These are phyloP conservation scores for Diatrype stigma DNA, from an alignment of 2,329 filamentous ascomycete genomes.

Conservation along the genomic window DNA sequence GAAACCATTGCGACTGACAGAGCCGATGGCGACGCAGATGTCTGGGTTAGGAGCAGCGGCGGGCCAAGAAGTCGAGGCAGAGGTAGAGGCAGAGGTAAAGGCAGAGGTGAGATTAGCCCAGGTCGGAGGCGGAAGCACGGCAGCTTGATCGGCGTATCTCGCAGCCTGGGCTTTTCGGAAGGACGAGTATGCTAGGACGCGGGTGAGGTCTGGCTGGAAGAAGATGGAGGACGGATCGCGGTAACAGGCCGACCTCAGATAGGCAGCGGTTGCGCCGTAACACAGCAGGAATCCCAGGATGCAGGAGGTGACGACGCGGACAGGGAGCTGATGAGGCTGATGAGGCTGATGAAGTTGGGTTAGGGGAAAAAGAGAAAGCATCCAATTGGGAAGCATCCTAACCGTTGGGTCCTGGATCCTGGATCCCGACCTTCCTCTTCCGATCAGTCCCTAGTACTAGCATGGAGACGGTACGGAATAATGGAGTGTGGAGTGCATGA, in stretches of 20 bases:
- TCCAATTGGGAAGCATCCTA: no score
- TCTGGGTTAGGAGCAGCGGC: conserved; percentile 6
- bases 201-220: conserved; percentile 18
- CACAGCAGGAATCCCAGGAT: conserved; percentile 18
- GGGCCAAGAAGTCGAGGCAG: background rate
- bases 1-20: conserved; percentile 17
- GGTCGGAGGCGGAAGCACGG: conserved; percentile 10
- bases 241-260: conserved; percentile 17
- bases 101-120: conserved; percentile 9
- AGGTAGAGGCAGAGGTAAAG: no score
- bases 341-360: no score
- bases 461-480: no score
- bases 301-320: conserved; percentile 15
- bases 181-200: conserved; percentile 18
- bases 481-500: no score
- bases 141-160: conserved; percentile 16
- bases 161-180: conserved; percentile 18
- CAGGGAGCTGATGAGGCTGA: no score
- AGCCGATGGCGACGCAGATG: conserved; percentile 16
- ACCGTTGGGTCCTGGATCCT: no score
- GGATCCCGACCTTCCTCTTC: no score
- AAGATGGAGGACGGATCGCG: conserved; percentile 21
- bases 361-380: no score
- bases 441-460: no score
- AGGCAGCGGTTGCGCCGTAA: conserved; percentile 13